Evolutionary conservation across 768 basidiomycete species (phyloP), one percentile per base, ranked within the genome.

Genomic region (Tylopilus sp.): DNA sequence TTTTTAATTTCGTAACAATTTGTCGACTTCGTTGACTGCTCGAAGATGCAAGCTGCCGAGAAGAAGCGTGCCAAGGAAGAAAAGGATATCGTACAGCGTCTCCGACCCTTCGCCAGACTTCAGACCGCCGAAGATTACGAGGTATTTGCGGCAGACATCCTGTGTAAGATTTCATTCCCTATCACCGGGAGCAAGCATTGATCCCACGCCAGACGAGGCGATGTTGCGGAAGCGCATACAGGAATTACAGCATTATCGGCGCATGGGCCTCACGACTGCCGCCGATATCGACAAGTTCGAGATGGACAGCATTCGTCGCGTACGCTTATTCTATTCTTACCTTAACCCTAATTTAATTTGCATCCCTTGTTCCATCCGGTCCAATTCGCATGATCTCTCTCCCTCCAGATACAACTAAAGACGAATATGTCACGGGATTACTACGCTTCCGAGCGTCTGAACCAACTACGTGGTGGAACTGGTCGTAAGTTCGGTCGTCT

Each of bases 251-350:
- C 84, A 87, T 45, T 96, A 92, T 68, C 85, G 96, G 9, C 80
- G 87, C 30, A 81, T 91, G 65, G 97, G 96, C 0, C 73, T 99
- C 25, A 85, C 84, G 3, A 89, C 88, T 2, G 71, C 84, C 9
- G 85, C 85, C n/a, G 96, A 98, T 58, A 89, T 95, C 30, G 92
- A 96, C 37, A 91, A 88, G 63, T 98, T 92, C 63, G 90, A 94
- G 42, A 69, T 72, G 33, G 91, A 92, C 64, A 74, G 83, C 48
- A 73, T 78, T 26, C 87, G 87, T 59, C 76, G 92, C 59, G 93
- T 93, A 63, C 53, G 86, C n/a, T n/a, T n/a, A n/a, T n/a, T n/a
- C n/a, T n/a, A n/a, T n/a, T n/a, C n/a, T n/a, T n/a, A n/a, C n/a
- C n/a, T n/a, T n/a, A n/a, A n/a, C n/a, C n/a, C n/a, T n/a, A n/a